Evolutionary conservation across 2,329 filamentous ascomycete species (phyloP).

Genomic region (Penicillium sp.): DNA sequence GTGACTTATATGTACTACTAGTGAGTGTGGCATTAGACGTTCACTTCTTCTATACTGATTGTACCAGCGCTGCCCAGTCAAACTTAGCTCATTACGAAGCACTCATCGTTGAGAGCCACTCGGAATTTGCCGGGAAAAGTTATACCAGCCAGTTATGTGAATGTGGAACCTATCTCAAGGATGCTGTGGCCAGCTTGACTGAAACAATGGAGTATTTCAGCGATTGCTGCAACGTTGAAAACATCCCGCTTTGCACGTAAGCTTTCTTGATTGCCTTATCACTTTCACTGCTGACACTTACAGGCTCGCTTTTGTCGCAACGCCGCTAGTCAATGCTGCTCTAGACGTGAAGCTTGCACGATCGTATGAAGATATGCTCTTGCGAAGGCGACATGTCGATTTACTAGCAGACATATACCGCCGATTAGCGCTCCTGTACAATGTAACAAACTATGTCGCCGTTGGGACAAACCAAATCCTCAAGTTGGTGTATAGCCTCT

Average conservation of each 20-base stretch:
- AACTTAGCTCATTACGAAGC: slow-evolving; percentile 12
- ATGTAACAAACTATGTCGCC: slow-evolving; percentile 15
- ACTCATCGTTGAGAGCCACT: slow-evolving; percentile 13
- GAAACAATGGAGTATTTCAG: slow-evolving; percentile 15
- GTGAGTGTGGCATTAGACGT: not conserved
- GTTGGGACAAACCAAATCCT: slow-evolving; percentile 16
- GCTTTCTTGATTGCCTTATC: not conserved
- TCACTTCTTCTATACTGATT: not conserved
- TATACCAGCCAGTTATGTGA: slow-evolving; percentile 10
- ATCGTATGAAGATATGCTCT: slow-evolving; percentile 4
- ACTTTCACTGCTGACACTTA: not conserved
- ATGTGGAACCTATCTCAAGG: slow-evolving; percentile 9
- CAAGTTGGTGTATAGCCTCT: slow-evolving; percentile 10
- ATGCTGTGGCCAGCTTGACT: slow-evolving; percentile 3
- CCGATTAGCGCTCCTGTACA: slow-evolving; percentile 4
- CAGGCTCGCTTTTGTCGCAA: slow-evolving; percentile 12
- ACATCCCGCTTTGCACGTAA: slow-evolving; percentile 15
- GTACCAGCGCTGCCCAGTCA: slow-evolving; percentile 1
- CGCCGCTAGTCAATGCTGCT: slow-evolving; percentile 11
- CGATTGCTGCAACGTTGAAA: slow-evolving; percentile 7
- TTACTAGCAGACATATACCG: slow-evolving; percentile 12
- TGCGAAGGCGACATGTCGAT: slow-evolving; percentile 3
- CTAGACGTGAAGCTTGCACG: slow-evolving; percentile 11
- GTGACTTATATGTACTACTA: slow-evolving; percentile 17
- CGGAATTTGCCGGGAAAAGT: slow-evolving; percentile 11